phyloP scores from a whole-genome alignment of 345 rosid genomes.

The Lumnitzera racemosa region DNA sequence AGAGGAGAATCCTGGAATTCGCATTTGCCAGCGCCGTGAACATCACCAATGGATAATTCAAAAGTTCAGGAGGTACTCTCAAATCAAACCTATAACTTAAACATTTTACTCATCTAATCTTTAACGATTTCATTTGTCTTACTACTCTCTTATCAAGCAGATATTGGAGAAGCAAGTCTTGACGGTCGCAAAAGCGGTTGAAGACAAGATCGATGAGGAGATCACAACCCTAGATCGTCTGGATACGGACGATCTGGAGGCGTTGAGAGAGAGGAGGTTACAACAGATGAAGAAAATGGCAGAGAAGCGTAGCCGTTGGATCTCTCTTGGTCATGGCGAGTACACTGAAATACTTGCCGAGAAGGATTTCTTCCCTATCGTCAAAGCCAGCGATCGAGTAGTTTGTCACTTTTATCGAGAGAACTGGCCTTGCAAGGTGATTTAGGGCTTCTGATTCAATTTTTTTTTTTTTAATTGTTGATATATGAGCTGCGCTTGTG shows the following conservation, averaged over 20 bases:
- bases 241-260: slow-evolving; percentile 84
- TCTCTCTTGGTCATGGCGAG: slow-evolving; percentile 91
- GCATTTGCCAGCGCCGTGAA: too few relatives aligned
- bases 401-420: slow-evolving; percentile 96
- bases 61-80: slow-evolving; percentile 33
- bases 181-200: slow-evolving; percentile 86
- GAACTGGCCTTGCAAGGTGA: slow-evolving; percentile 97
- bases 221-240: slow-evolving; percentile 73
- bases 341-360: slow-evolving; percentile 77
- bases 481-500: neutral
- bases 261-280: slow-evolving; percentile 66
- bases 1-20: too few relatives aligned
- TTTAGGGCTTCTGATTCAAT: neutral
- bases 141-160: slow-evolving; percentile 19
- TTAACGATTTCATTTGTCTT: neutral
- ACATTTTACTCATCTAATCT: neutral
- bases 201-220: slow-evolving; percentile 88
- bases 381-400: slow-evolving; percentile 90
- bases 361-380: slow-evolving; percentile 80
- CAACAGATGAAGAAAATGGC: slow-evolving; percentile 95
- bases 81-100: neutral
- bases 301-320: slow-evolving; percentile 89
- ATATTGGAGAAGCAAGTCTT: slow-evolving; percentile 79
- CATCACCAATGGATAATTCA: slow-evolving; percentile 29
- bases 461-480: neutral